Base-by-base conservation (phyloP, 257 asterid genomes). In the Solanum lycopersicoides region DNA sequence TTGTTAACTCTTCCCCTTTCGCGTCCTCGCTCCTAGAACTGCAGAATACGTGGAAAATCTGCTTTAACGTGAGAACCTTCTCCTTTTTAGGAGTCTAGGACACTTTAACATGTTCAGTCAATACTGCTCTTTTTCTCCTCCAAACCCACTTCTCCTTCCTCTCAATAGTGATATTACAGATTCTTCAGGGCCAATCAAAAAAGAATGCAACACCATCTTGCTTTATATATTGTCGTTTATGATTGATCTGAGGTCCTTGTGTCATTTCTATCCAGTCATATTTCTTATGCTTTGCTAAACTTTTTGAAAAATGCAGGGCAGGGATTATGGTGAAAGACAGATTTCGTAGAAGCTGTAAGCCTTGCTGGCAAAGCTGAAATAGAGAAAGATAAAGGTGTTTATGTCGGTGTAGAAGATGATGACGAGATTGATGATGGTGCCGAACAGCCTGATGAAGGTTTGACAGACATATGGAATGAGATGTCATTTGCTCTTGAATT, bases 401-500 rank as follows among this genome's bases (percentile, higher is more conserved):
- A 93, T 90, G 92, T 93, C 89, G 97, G 97, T 45, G 85, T 89
- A 39, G 95, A 93, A 71, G 96, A 94, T 83, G 96, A 93, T 69
- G 89, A 79, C 56, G 89, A 87, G 18, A 73, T 82, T 82, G 96
- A 94, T 39, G 96, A 91, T 60, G 91, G 84, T 87, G 90, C 83
- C 73, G 94, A 90, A 56, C 86, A 73, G 68, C 88, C 94, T 63
- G 93, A 91, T 79, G 98, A 97, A 89, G 97, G 96, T 69, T 89
- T 95, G 72, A 94, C 90, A 86, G 98, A 93, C 88, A 95, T 95
- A 68, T 97, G 99, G 99, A 93, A 91, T 76, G 93, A 94, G 89
- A 94, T 96, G 98, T 86, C 88, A 34, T 90, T 93, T 89, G 98
- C 96, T 32, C 79, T 95, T 35, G 99, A 95, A 92, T 89, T 90